A percentile compares a stretch with the other conserved stretches of the same genome.
Evolutionary conservation across 768 basidiomycete species (phyloP).

Genomic region (Russula lepida): DNA sequence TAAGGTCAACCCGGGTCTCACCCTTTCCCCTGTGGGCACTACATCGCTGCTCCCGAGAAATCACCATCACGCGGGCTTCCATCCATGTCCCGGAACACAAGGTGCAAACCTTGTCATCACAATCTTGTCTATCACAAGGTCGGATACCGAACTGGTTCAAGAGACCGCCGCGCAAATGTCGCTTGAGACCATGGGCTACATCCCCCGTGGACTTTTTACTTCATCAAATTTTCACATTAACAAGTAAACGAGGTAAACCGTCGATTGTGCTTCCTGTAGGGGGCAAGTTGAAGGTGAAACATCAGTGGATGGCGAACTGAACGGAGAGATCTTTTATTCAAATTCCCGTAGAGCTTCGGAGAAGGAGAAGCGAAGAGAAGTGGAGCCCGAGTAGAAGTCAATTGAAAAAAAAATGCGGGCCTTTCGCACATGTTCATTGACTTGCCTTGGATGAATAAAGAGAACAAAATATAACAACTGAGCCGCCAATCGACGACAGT

Average conservation of each 20-base stretch:
- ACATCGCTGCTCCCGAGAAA: neutral
- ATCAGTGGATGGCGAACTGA: neutral
- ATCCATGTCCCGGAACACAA: neutral
- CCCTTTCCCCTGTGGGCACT: neutral
- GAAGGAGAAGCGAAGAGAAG: constrained; percentile 3
- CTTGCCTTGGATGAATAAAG: constrained; percentile 5
- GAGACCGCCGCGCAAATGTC: neutral
- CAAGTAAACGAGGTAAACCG: neutral
- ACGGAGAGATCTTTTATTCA: neutral
- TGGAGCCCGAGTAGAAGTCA: neutral
- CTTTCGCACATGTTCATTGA: neutral
- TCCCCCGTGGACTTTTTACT: neutral
- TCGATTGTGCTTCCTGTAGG: neutral
- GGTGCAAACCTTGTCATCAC: neutral
- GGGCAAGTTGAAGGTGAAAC: neutral
- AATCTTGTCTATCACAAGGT: neutral
- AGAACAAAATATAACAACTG: neutral
- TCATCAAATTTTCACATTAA: neutral
- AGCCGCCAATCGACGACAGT: constrained; percentile 2
- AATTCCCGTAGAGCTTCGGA: neutral
- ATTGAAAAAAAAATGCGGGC: neutral
- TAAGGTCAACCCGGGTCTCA: neutral
- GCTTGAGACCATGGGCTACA: neutral
- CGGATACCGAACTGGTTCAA: neutral
- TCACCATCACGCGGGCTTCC: neutral